Conservation (phyloP, 257 asterid species). For the Solanum chmielewskii region DNA sequence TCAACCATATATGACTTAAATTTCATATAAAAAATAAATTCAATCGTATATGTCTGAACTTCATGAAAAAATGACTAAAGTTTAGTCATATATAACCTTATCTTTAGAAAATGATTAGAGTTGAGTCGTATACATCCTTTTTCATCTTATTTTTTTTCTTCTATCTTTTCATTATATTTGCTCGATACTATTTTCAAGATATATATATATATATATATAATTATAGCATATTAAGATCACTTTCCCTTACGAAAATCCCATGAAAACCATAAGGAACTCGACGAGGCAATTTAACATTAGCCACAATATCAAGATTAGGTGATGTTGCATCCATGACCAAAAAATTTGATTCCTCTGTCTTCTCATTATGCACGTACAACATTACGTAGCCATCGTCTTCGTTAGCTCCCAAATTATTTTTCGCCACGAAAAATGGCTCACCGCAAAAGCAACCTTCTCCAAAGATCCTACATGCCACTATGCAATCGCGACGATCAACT, state of each 20-base stretch:
- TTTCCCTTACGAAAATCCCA: conserved; percentile 45
- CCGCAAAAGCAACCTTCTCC: conserved; percentile 27
- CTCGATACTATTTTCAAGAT: too few species aligned
- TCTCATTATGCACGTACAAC: conserved; percentile 49
- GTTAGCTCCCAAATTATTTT: conserved; percentile 27
- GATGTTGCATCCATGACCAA: conserved; percentile 73
- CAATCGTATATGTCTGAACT: background rate
- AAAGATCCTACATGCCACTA: conserved; percentile 19
- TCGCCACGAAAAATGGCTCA: conserved; percentile 37
- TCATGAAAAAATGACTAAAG: too few species aligned
- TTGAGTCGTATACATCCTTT: too few species aligned
- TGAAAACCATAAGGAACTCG: conserved; percentile 83
- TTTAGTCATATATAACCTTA: background rate
- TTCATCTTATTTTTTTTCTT: too few species aligned
- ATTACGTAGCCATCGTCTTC: conserved; percentile 81
- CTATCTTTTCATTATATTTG: too few species aligned
- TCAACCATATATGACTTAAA: too few species aligned
- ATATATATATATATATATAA: too few species aligned
- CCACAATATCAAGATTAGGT: conserved; percentile 48
- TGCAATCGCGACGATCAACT: conserved; percentile 23
- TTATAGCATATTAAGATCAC: conserved; percentile 12
- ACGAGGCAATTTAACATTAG: conserved; percentile 51
- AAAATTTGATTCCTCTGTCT: conserved; percentile 48
- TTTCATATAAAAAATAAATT: too few species aligned
- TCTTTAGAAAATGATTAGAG: too few species aligned